phyloP scores from a whole-genome alignment of 176 grass and related monocot species.

The Coix lacrymajobi region DNA sequence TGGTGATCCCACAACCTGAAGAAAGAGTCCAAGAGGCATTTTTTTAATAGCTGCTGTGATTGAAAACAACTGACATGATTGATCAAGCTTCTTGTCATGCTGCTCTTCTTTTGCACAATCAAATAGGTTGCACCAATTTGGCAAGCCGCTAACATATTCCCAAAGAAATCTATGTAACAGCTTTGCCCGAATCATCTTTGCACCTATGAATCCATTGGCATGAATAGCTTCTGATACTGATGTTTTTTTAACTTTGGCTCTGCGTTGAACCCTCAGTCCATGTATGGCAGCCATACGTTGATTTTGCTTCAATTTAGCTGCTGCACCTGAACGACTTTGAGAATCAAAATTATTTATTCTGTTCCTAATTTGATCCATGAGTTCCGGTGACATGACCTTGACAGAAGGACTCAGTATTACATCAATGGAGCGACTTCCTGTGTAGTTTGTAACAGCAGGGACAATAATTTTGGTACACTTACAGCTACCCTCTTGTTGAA shows the following conservation, averaged over 20 bases:
- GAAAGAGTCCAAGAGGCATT: constrained; percentile 85
- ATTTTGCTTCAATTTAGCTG: constrained; percentile 55
- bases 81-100: constrained; percentile 33
- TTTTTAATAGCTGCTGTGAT: constrained; percentile 57
- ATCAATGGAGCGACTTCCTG: constrained; percentile 59
- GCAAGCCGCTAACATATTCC: constrained; percentile 54
- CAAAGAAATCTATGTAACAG: constrained; percentile 87
- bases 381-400: constrained; percentile 53
- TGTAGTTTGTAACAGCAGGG: constrained; percentile 71
- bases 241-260: constrained; percentile 49
- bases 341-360: constrained; percentile 69
- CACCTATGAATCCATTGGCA: constrained; percentile 75
- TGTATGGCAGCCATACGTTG: constrained; percentile 32
- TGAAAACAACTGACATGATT: constrained; percentile 59
- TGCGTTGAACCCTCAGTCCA: constrained; percentile 33
- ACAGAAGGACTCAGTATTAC: constrained; percentile 74
- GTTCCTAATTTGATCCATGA: constrained; percentile 70
- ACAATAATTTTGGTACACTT: constrained; percentile 73
- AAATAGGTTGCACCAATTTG: constrained; percentile 44
- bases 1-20: constrained; percentile 84
- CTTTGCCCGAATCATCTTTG: constrained; percentile 82
- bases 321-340: constrained; percentile 48
- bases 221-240: constrained; percentile 60
- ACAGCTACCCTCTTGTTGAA: constrained; percentile 75
- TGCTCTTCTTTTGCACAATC: constrained; percentile 35